Evolutionary conservation across 441 rosid species (phyloP).

Genomic region (Sinapis alba): DNA sequence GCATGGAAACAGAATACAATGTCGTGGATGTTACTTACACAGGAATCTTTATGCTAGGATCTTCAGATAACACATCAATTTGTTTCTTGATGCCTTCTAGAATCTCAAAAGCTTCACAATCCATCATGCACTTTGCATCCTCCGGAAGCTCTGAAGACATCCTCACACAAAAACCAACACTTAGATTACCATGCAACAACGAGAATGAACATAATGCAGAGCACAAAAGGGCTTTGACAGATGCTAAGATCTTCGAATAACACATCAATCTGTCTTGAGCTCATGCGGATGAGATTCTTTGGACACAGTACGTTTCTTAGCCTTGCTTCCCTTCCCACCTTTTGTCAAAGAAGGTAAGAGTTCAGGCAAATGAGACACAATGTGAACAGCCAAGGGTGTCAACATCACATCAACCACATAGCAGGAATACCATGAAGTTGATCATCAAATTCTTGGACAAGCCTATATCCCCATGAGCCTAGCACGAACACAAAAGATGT

Average conservation of each 20-base stretch:
- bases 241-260: too few relatives aligned
- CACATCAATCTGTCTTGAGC: conserved; percentile 51
- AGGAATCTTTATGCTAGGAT: conserved; percentile 74
- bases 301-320: conserved; percentile 42
- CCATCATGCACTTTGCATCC: conserved; percentile 69
- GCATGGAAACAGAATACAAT: conserved; percentile 3
- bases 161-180: too few relatives aligned
- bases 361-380: not conserved
- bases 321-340: conserved; percentile 57
- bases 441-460: conserved; percentile 41
- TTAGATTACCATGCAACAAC: not conserved
- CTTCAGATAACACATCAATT: conserved; percentile 67
- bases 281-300: conserved; percentile 60
- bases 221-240: not conserved
- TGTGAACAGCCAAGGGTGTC: conserved; percentile 11
- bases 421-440: conserved; percentile 34
- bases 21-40: conserved; percentile 48
- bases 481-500: conserved; percentile 20
- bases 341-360: conserved; percentile 29
- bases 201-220: not conserved
- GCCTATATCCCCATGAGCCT: conserved; percentile 40
- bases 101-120: conserved; percentile 72
- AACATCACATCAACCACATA: conserved; percentile 17
- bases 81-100: conserved; percentile 50
- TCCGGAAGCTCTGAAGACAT: conserved; percentile 18